Evolutionary conservation across 2,329 filamentous ascomycete genomes (phyloP).

Genomic region (Mycosphaerelloides madeirae): DNA sequence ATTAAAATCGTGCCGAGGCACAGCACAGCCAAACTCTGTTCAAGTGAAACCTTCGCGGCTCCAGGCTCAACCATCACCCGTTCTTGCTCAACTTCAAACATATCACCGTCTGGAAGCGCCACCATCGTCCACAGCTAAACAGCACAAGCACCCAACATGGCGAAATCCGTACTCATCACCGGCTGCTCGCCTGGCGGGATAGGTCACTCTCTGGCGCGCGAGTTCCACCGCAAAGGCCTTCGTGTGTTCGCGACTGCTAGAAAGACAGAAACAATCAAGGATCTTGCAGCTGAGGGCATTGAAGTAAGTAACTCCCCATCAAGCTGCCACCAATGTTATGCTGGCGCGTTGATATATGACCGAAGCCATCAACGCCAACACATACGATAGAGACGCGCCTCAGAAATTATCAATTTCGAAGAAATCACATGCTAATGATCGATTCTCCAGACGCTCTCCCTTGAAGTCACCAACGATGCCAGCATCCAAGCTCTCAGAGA

Average conservation of each 20-base stretch:
- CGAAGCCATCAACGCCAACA: too few relatives aligned
- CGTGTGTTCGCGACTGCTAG: conserved; percentile 57
- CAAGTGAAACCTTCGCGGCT: too few relatives aligned
- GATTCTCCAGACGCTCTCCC: conserved; percentile 38
- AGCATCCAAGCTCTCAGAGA: conserved; percentile 46
- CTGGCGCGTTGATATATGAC: too few relatives aligned
- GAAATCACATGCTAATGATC: too few relatives aligned
- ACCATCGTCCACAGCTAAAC: background rate
- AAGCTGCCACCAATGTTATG: too few relatives aligned
- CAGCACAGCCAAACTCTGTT: too few relatives aligned
- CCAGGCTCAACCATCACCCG: too few relatives aligned
- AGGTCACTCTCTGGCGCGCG: conserved; percentile 54
- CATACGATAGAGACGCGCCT: too few relatives aligned
- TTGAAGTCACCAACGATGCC: conserved; percentile 50
- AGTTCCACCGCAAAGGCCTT: conserved; percentile 51
- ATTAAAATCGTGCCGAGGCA: too few relatives aligned
- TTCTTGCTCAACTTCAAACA: too few relatives aligned
- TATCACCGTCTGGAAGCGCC: too few relatives aligned
- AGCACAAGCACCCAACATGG: conserved; percentile 3
- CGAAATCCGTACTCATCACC: conserved; percentile 33
- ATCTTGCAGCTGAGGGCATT: conserved; percentile 48
- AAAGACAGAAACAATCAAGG: conserved; percentile 45
- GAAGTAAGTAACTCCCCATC: conserved; percentile 28
- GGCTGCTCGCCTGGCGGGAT: conserved; percentile 52
- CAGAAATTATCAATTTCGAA: too few relatives aligned